phyloP scores from a whole-genome alignment of 2,329 filamentous ascomycete species.

The Alternaria viburni region DNA sequence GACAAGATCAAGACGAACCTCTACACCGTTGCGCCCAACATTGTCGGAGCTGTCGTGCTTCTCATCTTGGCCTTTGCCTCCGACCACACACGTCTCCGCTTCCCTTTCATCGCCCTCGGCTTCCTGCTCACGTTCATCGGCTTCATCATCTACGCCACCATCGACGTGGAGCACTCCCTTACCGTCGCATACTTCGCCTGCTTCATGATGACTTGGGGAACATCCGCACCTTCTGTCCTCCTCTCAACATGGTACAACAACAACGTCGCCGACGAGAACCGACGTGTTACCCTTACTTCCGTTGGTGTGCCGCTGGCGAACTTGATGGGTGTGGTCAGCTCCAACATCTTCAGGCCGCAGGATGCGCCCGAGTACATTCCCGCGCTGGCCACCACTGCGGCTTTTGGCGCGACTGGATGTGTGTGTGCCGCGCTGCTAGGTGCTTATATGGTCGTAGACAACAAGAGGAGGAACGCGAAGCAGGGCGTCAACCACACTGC shows the following conservation, averaged over 20 bases:
- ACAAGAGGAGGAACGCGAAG: conserved; percentile 63
- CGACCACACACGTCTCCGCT: conserved; percentile 70
- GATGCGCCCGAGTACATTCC: conserved; percentile 72
- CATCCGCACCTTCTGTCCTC: conserved; percentile 74
- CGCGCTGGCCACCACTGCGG: conserved; percentile 68
- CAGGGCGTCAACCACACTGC: conserved; percentile 64
- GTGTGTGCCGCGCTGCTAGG: conserved; percentile 64
- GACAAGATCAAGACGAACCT: conserved; percentile 73
- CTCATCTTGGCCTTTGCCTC: conserved; percentile 74
- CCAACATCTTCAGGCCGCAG: conserved; percentile 70
- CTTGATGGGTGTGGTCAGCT: conserved; percentile 73
- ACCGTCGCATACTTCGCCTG: conserved; percentile 75
- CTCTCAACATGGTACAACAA: conserved; percentile 78
- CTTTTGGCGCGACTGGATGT: conserved; percentile 67
- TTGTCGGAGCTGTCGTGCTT: conserved; percentile 74
- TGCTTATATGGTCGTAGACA: conserved; percentile 69
- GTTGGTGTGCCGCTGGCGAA: conserved; percentile 78
- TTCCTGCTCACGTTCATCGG: conserved; percentile 77
- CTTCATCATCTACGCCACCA: conserved; percentile 78
- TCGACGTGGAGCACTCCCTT: conserved; percentile 66
- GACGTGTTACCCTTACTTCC: conserved; percentile 72
- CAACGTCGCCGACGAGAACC: conserved; percentile 78
- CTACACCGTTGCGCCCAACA: conserved; percentile 81
- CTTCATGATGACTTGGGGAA: conserved; percentile 86
- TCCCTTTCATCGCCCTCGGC: conserved; percentile 75